phyloP scores from a whole-genome alignment of 2,329 filamentous ascomycete genomes.

The Talaromyces sp. region DNA sequence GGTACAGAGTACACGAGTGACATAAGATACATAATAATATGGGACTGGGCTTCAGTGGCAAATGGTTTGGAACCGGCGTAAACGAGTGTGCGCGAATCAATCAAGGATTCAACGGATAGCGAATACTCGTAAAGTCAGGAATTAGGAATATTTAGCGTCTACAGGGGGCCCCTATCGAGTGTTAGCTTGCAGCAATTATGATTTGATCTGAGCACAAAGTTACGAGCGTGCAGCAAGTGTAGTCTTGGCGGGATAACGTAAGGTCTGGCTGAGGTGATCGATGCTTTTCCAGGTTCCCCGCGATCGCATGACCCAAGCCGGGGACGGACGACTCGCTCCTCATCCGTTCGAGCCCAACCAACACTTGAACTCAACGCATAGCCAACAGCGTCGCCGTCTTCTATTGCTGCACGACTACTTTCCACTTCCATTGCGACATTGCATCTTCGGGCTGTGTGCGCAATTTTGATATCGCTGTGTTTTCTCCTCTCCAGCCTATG shows the following conservation, averaged over 20 bases:
- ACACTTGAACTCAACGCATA: neutral
- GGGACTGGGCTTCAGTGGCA: neutral
- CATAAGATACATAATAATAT: neutral
- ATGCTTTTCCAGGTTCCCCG: constrained; percentile 27
- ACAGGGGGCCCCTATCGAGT: neutral
- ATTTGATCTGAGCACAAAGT: neutral
- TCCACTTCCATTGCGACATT: neutral
- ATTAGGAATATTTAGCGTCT: neutral
- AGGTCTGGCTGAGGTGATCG: neutral
- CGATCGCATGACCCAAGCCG: constrained; percentile 24
- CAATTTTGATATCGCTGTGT: neutral
- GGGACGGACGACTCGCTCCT: constrained; percentile 12
- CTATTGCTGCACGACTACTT: neutral
- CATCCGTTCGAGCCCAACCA: constrained; percentile 9
- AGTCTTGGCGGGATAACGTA: neutral
- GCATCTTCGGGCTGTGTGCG: too few relatives aligned
- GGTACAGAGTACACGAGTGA: neutral
- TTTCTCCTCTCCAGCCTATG: constrained; percentile 9
- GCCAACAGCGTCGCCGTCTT: neutral
- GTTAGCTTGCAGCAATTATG: neutral
- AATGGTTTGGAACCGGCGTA: neutral
- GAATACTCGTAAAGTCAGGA: neutral
- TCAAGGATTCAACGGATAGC: neutral
- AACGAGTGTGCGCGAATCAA: neutral
- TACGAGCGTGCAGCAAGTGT: neutral